Base-by-base conservation (phyloP, 2,329 filamentous ascomycete species). In the Fusarium decemcellulare region DNA sequence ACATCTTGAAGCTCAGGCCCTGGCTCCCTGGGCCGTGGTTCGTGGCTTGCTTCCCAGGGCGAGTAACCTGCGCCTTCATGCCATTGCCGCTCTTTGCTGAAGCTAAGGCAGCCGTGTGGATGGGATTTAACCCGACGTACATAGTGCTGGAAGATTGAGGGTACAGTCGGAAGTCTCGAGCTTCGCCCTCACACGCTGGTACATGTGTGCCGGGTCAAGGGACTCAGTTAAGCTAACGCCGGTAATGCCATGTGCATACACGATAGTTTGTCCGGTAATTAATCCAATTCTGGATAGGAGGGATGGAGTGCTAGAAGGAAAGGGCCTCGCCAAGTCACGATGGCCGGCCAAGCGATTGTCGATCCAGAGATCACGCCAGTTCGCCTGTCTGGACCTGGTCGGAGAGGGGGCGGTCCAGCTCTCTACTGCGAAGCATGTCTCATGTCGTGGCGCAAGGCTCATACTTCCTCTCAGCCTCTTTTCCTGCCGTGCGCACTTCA, bases 21-120 rank as follows among this genome's bases (percentile, higher is more conserved):
- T 52, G 59, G 42, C 34, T 32, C 69, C 54, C 44, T 52, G 59
- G 42, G 37, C 34, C 52, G 57, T 65, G 50, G 57, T 64, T 34
- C 34, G 63, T 70, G 68, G 66, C 66, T 72, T 73, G 58, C 53
- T 61, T 48, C 23, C 47, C 48, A 61, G 61, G 61, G 50, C 56
- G 44, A 59, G 55, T 40, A 52, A 32, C 48, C 47, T 46, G 34
- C 52, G 51, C 59, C 50, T 61, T 51, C 52, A 34, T 46, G 50
- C 42, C 37, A 60, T 44, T 66, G 40, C 52, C 48, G 23, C 36
- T 46, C 27, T 39, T 47, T 47, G 54, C 48, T 53, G 32, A 34
- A 34, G 23, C 48, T 34, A 34, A 32, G 30, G 23, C 27, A 34
- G 47, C 36, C 48, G 15, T 27, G 32, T 37, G 18, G 50, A 40